Conservation (phyloP, 345 rosid genomes). For the Eucalyptus cladocalyx region DNA sequence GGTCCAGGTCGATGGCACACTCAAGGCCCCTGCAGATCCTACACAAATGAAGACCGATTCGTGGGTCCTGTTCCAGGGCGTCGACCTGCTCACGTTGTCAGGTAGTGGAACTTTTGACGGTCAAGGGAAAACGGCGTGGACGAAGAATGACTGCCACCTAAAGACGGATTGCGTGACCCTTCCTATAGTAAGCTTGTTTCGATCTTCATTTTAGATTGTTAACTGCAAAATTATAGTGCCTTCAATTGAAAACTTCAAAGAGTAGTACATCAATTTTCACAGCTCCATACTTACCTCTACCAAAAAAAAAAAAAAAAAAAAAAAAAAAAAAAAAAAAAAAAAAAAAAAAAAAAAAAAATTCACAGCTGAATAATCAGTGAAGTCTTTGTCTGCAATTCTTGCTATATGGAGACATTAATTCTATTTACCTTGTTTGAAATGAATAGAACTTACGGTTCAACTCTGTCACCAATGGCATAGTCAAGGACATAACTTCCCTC, state of each 20-base stretch:
- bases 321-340: no score
- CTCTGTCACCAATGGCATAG: conserved; percentile 6
- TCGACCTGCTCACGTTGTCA: conserved; percentile 17
- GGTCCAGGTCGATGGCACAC: conserved; percentile 15
- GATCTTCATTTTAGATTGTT: not conserved
- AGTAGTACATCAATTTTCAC: not conserved
- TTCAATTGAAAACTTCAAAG: not conserved
- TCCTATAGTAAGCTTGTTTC: conserved; percentile 23
- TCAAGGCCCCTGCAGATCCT: conserved; percentile 25
- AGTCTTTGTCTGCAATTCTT: not conserved
- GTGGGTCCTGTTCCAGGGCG: conserved; percentile 31
- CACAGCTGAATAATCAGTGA: not conserved
- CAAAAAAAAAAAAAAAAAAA: no score
- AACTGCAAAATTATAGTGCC: not conserved
- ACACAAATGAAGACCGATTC: conserved; percentile 1
- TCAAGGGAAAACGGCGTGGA: conserved; percentile 35
- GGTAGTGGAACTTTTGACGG: conserved; percentile 65
- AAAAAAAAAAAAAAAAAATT: not conserved
- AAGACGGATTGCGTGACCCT: conserved; percentile 11
- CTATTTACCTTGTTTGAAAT: not conserved
- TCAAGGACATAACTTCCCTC: conserved; percentile 13
- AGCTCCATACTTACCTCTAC: not conserved
- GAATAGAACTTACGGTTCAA: conserved; percentile 38
- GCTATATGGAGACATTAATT: not conserved
- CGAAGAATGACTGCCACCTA: conserved; percentile 7